Base-by-base conservation (phyloP, 306 rosid genomes). In the Inga leiocalycina region DNA sequence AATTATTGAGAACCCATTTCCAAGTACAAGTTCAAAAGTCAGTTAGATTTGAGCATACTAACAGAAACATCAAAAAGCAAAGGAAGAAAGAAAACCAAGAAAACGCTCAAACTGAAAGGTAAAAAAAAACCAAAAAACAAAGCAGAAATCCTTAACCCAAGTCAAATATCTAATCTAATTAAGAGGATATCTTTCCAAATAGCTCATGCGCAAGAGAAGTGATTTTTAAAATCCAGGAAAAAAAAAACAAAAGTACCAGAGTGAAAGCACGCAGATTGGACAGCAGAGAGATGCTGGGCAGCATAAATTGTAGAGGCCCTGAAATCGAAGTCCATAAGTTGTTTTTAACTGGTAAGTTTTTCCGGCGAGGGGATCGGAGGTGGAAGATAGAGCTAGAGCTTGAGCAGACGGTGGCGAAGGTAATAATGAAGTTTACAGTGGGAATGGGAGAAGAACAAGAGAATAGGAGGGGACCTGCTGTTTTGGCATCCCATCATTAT, bases 241-340 rank as follows among this genome's bases (percentile, higher is more conserved):
- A 17, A 8, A 3, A 19, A 10, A 17, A 8, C 0, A 19, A 10
- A 41, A 2, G 77, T 86, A 92, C 95, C 98, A 87, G 89, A 69
- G 87, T 83, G 90, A 91, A 91, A 79, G 57, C 92, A 71, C 11
- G 92, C 82, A 77, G 94, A 84, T 43, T 82, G 92, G 44, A 79
- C 85, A 88, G 91, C 84, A 74, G 94, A 85, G 79, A 82, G 79
- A 84, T 88, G 91, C 35, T 78, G 85, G 32, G 90, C 77, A 71
- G 91, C 70, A 71, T 81, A 89, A 74, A 85, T 81, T 82, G 88
- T 77, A 14, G 87, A 86, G 84, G 92, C 86, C 87, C 91, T 88
- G 85, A 85, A 89, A 85, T 90, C 89, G 74, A 89, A 78, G 84
- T 90, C 95, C 97, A 94, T 94, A 85, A n/a, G 61, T 54, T 43